These are phyloP conservation scores for Phaffomyces opuntiae DNA, from an alignment of 805 yeast genomes.

Conservation along the genomic window DNA sequence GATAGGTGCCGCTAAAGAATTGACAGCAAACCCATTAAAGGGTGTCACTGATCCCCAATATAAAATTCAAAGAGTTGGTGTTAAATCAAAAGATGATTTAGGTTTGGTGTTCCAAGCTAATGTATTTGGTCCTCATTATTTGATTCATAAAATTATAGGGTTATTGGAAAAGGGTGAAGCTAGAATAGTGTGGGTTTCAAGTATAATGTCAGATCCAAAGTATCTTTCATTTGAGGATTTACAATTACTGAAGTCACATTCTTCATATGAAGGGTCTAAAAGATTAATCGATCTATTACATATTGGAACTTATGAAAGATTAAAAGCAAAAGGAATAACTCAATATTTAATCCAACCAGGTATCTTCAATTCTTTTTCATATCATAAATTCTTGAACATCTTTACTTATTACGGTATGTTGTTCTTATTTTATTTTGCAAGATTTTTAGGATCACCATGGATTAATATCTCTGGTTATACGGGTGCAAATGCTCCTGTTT, in stretches of 20 bases:
- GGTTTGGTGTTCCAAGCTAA: constrained; percentile 92
- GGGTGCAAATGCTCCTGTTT: constrained; percentile 84
- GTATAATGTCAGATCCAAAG: constrained; percentile 73
- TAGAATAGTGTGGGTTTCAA: constrained; percentile 76
- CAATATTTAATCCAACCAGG: constrained; percentile 92
- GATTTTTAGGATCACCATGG: constrained; percentile 79
- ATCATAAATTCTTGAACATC: constrained; percentile 65
- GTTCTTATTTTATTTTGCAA: constrained; percentile 71
- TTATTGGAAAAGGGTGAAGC: constrained; percentile 52
- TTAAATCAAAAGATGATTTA: constrained; percentile 66
- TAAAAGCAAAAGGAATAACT: constrained; percentile 47
- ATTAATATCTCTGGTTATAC: constrained; percentile 83
- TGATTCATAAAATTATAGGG: constrained; percentile 59
- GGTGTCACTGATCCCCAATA: constrained; percentile 88
- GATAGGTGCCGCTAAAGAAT: constrained; percentile 66
- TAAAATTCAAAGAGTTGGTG: constrained; percentile 76
- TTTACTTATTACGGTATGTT: constrained; percentile 85
- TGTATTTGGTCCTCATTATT: constrained; percentile 92
- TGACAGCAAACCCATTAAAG: constrained; percentile 56
- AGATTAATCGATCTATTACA: constrained; percentile 80
- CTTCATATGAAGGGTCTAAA: constrained; percentile 89
- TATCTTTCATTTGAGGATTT: constrained; percentile 70
- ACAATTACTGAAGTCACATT: constrained; percentile 54
- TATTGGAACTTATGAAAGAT: constrained; percentile 51
- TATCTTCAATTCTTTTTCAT: constrained; percentile 78